Evolutionary conservation across 2,329 filamentous ascomycete genomes (phyloP).

Genomic region (Scedosporium minutisporum): DNA sequence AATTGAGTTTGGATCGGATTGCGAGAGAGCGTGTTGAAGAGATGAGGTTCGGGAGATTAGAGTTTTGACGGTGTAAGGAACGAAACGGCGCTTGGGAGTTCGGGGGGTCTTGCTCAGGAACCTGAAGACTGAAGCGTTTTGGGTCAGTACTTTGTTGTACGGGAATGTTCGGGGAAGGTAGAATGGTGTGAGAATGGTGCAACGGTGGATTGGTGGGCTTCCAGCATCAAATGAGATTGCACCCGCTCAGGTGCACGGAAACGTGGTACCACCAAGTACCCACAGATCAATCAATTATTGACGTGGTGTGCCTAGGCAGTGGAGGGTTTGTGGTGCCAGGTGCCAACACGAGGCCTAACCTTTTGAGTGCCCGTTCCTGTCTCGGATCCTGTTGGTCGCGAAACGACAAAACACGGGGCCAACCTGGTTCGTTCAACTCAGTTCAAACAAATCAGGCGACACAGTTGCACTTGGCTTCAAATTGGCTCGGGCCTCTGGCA

Average conservation of each 20-base stretch:
- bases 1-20: neutral
- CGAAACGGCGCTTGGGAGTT: neutral
- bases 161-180: neutral
- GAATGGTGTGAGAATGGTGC: neutral
- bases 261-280: neutral
- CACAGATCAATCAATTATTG: too few relatives aligned
- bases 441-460: neutral
- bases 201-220: neutral
- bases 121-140: neutral
- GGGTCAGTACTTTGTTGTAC: neutral
- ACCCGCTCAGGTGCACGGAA: neutral
- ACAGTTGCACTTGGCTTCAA: neutral
- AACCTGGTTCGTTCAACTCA: neutral
- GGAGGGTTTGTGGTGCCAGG: neutral
- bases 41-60: constrained; percentile 2
- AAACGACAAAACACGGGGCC: constrained; percentile 3
- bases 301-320: neutral
- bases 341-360: neutral
- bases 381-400: constrained; percentile 4
- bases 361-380: neutral
- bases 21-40: neutral
- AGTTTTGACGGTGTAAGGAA: constrained; percentile 3
- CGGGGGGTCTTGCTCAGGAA: neutral
- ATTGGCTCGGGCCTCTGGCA: neutral
- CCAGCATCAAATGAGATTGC: neutral